Evolutionary conservation across 768 basidiomycete genomes (phyloP), one percentile per base, ranked within the genome.

Genomic region (Pleurotus djamor): DNA sequence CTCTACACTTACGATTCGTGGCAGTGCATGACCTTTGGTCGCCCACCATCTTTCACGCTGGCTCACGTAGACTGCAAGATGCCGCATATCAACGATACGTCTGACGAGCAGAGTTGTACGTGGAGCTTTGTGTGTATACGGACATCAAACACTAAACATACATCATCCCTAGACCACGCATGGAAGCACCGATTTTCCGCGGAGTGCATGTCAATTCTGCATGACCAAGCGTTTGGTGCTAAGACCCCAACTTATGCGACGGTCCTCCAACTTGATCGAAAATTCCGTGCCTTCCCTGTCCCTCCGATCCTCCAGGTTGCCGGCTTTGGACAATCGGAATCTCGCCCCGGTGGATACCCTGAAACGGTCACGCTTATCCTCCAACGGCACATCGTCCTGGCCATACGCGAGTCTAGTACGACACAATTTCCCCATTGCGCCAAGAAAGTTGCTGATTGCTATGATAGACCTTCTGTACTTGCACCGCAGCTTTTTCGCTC

Each of bases 181-280:
- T 89, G 87, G 87, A 89, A 89, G 70, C 86, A 89, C 64, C 79
- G 83, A 33, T 88, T 87, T 60, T 74, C 80, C 16, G 83, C 85
- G 1, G 85, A 88, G 66, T 88, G 87, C 65, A 85, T 89, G 84
- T 83, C 83, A 38, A 72, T 84, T 5, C 77, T 89, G 57, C 85
- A 87, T 61, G 87, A 89, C 63, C 86, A 89, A 68, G 87, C 87
- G 0, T 89, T 86, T 61, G 86, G 85, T 8, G 87, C 87, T 28
- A 86, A 83, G 69, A 83, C 82, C 56, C 87, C 87, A 16, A 84
- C 84, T 9, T 88, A 89, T 60, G 79, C 84, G 9, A 86, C 84
- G 0, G 79, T 89, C 14, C 73, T 87, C n/a, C 85, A 87, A 60
- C 73, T 88, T 43, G 86, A 88, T 68, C 79, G 85, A 59, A 86